phyloP scores from a whole-genome alignment of 495 filamentous ascomycete species.

The Geoglossum glabrum region DNA sequence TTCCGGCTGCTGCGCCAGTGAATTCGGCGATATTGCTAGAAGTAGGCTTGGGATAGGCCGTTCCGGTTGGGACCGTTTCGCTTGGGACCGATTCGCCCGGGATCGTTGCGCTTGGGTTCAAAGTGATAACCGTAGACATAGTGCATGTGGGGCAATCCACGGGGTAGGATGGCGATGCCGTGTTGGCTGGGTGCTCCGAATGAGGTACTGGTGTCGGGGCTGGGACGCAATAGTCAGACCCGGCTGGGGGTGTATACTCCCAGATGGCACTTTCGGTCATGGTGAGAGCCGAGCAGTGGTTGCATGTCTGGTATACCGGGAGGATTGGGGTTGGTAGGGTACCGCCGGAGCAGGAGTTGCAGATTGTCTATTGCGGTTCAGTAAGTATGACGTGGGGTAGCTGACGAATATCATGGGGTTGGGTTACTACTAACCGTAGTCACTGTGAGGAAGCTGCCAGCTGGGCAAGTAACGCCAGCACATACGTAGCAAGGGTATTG shows the following conservation, averaged over 20 bases:
- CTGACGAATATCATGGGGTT: no score
- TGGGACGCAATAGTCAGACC: background rate
- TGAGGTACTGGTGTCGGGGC: background rate
- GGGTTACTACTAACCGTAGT: conserved; percentile 3
- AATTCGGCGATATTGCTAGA: background rate
- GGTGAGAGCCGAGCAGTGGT: background rate
- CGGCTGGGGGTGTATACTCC: background rate
- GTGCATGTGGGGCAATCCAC: background rate
- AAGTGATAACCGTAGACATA: background rate
- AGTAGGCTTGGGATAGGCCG: background rate
- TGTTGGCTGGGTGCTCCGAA: background rate
- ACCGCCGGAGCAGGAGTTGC: background rate
- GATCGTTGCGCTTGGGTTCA: no score
- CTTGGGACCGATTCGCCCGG: no score
- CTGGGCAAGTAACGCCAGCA: conserved; percentile 7
- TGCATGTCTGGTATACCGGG: background rate
- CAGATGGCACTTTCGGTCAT: background rate
- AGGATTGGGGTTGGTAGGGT: background rate
- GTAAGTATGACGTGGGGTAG: background rate
- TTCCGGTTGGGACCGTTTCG: background rate
- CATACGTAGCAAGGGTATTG: conserved; percentile 11
- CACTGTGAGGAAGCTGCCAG: conserved; percentile 10
- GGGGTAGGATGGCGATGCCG: background rate
- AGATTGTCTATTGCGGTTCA: background rate
- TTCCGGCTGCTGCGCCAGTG: background rate